Evolutionary conservation across 345 rosid genomes (phyloP).

Genomic region (Euphorbia peplus): DNA sequence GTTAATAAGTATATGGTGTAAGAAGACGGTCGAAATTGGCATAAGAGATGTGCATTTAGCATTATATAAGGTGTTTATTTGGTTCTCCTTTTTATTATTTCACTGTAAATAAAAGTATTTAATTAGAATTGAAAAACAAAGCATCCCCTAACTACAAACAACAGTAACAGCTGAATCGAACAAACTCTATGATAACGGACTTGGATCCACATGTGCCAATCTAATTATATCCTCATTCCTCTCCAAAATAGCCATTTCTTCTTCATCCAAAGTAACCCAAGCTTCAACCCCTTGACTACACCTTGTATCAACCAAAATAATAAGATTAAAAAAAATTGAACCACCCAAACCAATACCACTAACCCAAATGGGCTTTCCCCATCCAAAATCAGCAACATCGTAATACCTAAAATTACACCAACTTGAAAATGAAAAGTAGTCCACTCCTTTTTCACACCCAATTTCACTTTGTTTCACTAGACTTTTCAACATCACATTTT

Average conservation of each 20-base stretch:
- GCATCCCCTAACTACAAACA: no score
- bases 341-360: slow-evolving; percentile 24
- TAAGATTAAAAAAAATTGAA: slow-evolving; percentile 30
- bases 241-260: slow-evolving; percentile 33
- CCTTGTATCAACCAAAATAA: slow-evolving; percentile 36
- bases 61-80: no score
- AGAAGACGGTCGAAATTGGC: no score
- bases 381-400: slow-evolving; percentile 31
- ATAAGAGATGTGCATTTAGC: no score
- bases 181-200: slow-evolving; percentile 23
- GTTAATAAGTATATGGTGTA: no score
- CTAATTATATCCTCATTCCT: slow-evolving; percentile 22
- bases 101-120: no score
- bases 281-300: slow-evolving; percentile 44
- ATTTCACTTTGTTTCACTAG: slow-evolving; percentile 14
- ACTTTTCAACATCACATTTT: slow-evolving; percentile 13
- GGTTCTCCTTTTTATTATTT: no score
- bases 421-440: slow-evolving; percentile 29
- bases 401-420: slow-evolving; percentile 39
- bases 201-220: slow-evolving; percentile 34
- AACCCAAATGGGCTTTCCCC: slow-evolving; percentile 45
- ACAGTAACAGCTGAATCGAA: no score
- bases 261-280: slow-evolving; percentile 46
- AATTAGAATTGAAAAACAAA: no score
- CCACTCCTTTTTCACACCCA: slow-evolving; percentile 14